phyloP scores from a whole-genome alignment of 2,329 filamentous ascomycete genomes.

The Lomentospora prolificans region DNA sequence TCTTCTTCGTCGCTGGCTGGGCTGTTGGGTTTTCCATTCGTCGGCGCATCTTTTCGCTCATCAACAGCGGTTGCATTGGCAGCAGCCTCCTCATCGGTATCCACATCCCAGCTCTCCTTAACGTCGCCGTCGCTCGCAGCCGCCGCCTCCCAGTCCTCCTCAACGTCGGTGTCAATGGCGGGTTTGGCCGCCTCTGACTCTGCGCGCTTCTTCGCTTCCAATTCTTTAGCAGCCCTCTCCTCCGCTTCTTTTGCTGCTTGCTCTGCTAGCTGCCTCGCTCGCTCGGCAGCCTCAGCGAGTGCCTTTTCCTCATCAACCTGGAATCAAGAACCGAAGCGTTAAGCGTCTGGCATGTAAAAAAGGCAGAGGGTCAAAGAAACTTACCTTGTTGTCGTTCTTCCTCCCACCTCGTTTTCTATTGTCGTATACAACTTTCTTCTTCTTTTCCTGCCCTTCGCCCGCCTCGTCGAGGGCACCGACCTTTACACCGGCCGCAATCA shows the following conservation, averaged over 20 bases:
- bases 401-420: slow-evolving; percentile 66
- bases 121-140: slow-evolving; percentile 69
- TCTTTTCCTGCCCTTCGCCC: slow-evolving; percentile 39
- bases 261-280: slow-evolving; percentile 59
- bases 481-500: slow-evolving; percentile 68
- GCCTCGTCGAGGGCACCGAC: slow-evolving; percentile 52
- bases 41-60: slow-evolving; percentile 27
- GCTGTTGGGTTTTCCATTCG: slow-evolving; percentile 18
- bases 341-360: background rate
- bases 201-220: slow-evolving; percentile 30
- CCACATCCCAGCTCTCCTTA: slow-evolving; percentile 93
- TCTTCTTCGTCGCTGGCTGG: slow-evolving; percentile 18
- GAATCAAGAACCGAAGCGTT: slow-evolving; percentile 1
- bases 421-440: slow-evolving; percentile 70
- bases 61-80: too few species aligned
- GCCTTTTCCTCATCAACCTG: slow-evolving; percentile 68
- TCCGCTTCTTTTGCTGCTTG: slow-evolving; percentile 52
- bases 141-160: slow-evolving; percentile 83
- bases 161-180: slow-evolving; percentile 46
- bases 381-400: slow-evolving; percentile 46
- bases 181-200: slow-evolving; percentile 35
- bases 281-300: slow-evolving; percentile 68
- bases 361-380: slow-evolving; percentile 6
- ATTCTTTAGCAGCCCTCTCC: slow-evolving; percentile 47
- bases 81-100: slow-evolving; percentile 59